Conservation (phyloP, 306 rosid species). For the Argentina anserina region DNA sequence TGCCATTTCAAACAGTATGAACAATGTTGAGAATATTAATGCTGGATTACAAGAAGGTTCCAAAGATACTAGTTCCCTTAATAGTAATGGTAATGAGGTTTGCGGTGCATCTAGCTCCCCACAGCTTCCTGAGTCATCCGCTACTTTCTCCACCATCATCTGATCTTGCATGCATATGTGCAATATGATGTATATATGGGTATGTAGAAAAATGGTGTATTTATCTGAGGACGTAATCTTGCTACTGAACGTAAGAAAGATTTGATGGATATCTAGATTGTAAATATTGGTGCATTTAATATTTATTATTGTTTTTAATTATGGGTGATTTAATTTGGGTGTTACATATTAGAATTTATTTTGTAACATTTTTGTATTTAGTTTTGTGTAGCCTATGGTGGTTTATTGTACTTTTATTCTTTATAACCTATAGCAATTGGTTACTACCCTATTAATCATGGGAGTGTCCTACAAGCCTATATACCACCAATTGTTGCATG, state of each 20-base stretch:
- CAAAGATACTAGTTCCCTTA: neutral
- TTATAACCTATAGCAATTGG: too few relatives aligned
- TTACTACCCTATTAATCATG: too few relatives aligned
- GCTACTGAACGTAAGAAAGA: neutral
- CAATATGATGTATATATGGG: too few relatives aligned
- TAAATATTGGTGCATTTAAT: too few relatives aligned
- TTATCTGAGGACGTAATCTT: neutral
- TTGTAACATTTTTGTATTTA: too few relatives aligned
- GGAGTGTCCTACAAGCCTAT: too few relatives aligned
- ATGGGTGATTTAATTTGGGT: too few relatives aligned
- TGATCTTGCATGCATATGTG: neutral
- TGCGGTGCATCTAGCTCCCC: neutral
- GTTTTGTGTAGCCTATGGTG: too few relatives aligned
- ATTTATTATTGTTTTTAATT: too few relatives aligned
- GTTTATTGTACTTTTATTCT: too few relatives aligned
- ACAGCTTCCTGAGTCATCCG: neutral
- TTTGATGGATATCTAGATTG: neutral
- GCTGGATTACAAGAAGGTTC: neutral
- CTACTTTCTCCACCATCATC: constrained; percentile 1
- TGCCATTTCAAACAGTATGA: constrained; percentile 45
- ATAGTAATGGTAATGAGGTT: neutral
- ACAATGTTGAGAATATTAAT: neutral
- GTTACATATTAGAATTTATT: too few relatives aligned
- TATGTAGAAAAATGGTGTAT: neutral
- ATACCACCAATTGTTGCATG: too few relatives aligned